These are phyloP conservation scores for Arachnomyces sp. DNA, from an alignment of 2,329 filamentous ascomycete species.

Conservation along the genomic window DNA sequence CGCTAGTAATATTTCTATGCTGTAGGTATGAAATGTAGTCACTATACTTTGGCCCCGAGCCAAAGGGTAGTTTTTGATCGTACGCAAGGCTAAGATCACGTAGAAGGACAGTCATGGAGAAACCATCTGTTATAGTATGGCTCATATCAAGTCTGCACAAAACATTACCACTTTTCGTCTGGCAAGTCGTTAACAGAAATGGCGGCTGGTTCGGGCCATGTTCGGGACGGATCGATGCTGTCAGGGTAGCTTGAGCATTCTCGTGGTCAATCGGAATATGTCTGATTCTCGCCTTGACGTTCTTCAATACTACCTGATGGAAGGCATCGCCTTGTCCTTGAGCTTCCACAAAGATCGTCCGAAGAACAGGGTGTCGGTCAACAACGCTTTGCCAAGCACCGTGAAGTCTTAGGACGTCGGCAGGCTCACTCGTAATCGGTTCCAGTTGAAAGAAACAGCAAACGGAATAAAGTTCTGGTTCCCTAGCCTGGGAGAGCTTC, in stretches of 20 bases:
- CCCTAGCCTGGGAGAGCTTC: constrained; percentile 30
- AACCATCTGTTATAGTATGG: constrained; percentile 37
- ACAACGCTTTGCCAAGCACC: constrained; percentile 25
- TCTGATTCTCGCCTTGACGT: not conserved
- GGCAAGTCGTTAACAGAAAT: constrained; percentile 32
- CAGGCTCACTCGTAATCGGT: constrained; percentile 18
- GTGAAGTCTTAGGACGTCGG: constrained; percentile 19
- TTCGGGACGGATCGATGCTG: constrained; percentile 23
- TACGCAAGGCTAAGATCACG: constrained; percentile 31
- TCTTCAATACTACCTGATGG: not conserved
- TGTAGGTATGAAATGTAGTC: constrained; percentile 29
- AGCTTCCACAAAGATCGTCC: constrained; percentile 26
- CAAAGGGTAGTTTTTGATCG: constrained; percentile 20
- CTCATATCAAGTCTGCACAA: constrained; percentile 37
- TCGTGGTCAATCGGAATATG: constrained; percentile 11
- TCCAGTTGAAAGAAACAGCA: constrained; percentile 27
- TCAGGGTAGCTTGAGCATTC: constrained; percentile 22
- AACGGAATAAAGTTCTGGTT: not conserved
- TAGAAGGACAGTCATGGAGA: constrained; percentile 32
- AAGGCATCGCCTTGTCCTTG: constrained; percentile 14
- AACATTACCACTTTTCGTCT: constrained; percentile 21
- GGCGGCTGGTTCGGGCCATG: constrained; percentile 30
- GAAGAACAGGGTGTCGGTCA: constrained; percentile 25
- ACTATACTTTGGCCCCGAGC: constrained; percentile 26
- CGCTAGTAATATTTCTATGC: constrained; percentile 4